Percentiles rank a stretch among this genome's conserved stretches.
Conservation (phyloP, 164 flowering plant species). For the Sedum album region DNA sequence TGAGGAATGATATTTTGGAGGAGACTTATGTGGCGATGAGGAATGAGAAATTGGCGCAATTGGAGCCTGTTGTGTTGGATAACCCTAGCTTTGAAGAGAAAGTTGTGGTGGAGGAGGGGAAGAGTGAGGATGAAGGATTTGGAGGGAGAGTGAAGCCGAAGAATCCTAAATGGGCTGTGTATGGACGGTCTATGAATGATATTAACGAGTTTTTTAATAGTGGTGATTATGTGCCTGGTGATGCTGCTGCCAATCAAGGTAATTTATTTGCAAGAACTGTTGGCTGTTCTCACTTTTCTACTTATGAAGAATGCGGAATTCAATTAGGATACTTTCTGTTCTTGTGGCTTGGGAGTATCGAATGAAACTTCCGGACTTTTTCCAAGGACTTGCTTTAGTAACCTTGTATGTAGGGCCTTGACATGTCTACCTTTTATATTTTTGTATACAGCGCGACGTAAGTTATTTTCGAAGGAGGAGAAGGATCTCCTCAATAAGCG, state of each 20-base stretch:
- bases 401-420: not conserved
- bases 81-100: conserved; percentile 25
- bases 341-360: no score
- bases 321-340: not conserved
- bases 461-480: conserved; percentile 79
- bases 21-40: conserved; percentile 39
- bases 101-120: conserved; percentile 13
- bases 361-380: no score
- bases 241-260: conserved; percentile 34
- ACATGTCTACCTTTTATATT: conserved; percentile 1
- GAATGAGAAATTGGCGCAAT: conserved; percentile 41
- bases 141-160: conserved; percentile 48
- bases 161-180: conserved; percentile 71
- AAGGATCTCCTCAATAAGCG: conserved; percentile 57
- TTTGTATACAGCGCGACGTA: conserved; percentile 32
- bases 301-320: not conserved
- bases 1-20: conserved; percentile 24
- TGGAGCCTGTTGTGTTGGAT: conserved; percentile 58
- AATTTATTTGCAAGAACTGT: conserved; percentile 1
- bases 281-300: not conserved
- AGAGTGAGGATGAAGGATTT: conserved; percentile 9
- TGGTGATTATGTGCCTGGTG: conserved; percentile 46
- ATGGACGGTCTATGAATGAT: conserved; percentile 54
- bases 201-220: conserved; percentile 54
- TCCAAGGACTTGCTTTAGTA: not conserved